Percentiles rank a stretch among this genome's conserved stretches.
Conservation (phyloP, 202 grass and related monocot genomes). For the Schoenoplectus triqueter region DNA sequence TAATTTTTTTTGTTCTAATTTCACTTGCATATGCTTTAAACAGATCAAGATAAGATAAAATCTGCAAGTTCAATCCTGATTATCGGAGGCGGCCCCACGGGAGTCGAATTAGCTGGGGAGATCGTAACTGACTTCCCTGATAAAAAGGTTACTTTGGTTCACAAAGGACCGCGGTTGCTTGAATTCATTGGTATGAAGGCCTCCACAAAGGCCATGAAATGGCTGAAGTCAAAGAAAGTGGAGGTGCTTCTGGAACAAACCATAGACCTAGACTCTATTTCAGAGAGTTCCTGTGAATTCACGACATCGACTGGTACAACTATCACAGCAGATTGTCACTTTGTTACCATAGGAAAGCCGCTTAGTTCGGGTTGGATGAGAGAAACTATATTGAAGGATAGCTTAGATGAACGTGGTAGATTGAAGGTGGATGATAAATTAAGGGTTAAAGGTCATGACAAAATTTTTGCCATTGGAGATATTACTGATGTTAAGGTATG, state of each 20-base stretch:
- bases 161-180: conserved; percentile 48
- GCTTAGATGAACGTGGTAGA: conserved; percentile 42
- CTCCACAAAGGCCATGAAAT: conserved; percentile 43
- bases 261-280: conserved; percentile 43
- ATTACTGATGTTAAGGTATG: conserved; percentile 47
- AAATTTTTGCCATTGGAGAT: conserved; percentile 55
- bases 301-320: conserved; percentile 44
- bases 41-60: conserved; percentile 56
- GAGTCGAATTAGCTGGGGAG: conserved; percentile 56
- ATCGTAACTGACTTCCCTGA: conserved; percentile 48
- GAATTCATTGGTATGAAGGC: conserved; percentile 51
- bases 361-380: conserved; percentile 43
- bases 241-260: conserved; percentile 60
- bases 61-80: conserved; percentile 49
- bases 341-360: conserved; percentile 47
- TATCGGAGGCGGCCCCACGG: conserved; percentile 46
- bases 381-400: conserved; percentile 39
- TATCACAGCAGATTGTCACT: conserved; percentile 48
- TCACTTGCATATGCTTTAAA: not conserved
- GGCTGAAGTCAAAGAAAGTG: conserved; percentile 55
- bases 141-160: conserved; percentile 60
- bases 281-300: conserved; percentile 34
- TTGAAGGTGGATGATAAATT: conserved; percentile 50
- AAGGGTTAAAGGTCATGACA: conserved; percentile 45
- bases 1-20: not conserved